Base-by-base conservation (phyloP, 208 protist genomes). In the Leishmania tropica region DNA sequence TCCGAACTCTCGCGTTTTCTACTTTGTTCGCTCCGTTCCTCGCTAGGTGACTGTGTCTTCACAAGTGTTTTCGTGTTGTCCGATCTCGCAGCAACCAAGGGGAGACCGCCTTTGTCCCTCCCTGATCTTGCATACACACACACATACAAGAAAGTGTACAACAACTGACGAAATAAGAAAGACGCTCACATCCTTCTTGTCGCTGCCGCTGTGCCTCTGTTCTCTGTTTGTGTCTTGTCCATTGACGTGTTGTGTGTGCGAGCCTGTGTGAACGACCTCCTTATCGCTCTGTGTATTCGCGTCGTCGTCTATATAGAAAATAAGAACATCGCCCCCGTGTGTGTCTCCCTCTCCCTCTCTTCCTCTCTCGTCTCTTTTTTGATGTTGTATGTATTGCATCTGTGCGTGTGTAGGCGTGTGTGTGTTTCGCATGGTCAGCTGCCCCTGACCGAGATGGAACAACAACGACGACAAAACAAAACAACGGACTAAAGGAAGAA, bases 331-430 rank as follows among this genome's bases (percentile, higher is more conserved):
- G 42, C 15, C 28, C 0, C 21, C 5, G 10, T 48, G 31, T 21
- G 40, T 13, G 15, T 35, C 21, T 58, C 42, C 47, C n/a, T 56
- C 17, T 45, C 42, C 5, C 42, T 45, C 60, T 78, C 42, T 11
- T 42, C 35, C 67, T 78, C 40, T 31, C 76, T 71, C 15, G 19
- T 51, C 11, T 79, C 60, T 42, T 31, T 40, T 11, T 40, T 31
- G 40, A 31, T 70, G 2, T 15, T 53, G n/a, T 15, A 48, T n/a
- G 11, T 6, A 54, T 72, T 72, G 11, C 40, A 11, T 77, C 15
- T 81, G 42, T 76, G 35, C n/a, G 37, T 78, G 76, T 56, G 54
- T 42, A 17, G 53, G 48, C 51, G 2, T 60, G 42, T 70, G 51
- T 54, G 51, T 54, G 51, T 21, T 54, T 21, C 56, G 13, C 28